A percentile compares a stretch with the other conserved stretches of the same genome.
phyloP scores from a whole-genome alignment of 1,139 yeast genomes.

The Hemisphaericaspora lyxosophila region DNA sequence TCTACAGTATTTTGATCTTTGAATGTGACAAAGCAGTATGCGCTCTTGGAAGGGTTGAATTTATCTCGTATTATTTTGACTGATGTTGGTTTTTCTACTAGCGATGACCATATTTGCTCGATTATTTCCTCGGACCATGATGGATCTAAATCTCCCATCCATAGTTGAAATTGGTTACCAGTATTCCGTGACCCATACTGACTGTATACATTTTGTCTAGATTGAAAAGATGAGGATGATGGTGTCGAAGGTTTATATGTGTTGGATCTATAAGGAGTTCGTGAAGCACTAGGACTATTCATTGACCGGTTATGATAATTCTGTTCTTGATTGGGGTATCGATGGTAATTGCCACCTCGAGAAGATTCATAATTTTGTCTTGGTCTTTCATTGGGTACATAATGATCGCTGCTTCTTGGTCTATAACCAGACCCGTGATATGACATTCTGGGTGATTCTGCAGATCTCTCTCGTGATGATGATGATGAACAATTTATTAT shows the following conservation, averaged over 20 bases:
- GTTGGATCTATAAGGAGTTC: slow-evolving; percentile 1
- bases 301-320: slow-evolving; percentile 1
- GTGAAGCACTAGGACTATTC: neutral
- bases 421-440: slow-evolving; percentile 11
- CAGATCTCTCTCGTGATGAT: too few relatives aligned
- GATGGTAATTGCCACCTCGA: slow-evolving; percentile 2
- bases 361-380: slow-evolving; percentile 3
- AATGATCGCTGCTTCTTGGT: slow-evolving; percentile 10
- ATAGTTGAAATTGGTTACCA: slow-evolving; percentile 39
- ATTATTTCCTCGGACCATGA: slow-evolving; percentile 76
- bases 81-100: slow-evolving; percentile 37
- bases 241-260: neutral
- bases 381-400: slow-evolving; percentile 2
- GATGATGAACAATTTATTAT: too few relatives aligned
- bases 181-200: slow-evolving; percentile 11
- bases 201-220: slow-evolving; percentile 16
- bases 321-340: slow-evolving; percentile 4
- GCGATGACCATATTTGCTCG: slow-evolving; percentile 59
- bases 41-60: slow-evolving; percentile 24
- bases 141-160: slow-evolving; percentile 97
- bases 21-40: slow-evolving; percentile 84
- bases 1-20: slow-evolving; percentile 63
- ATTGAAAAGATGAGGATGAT: slow-evolving; percentile 7
- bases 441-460: slow-evolving; percentile 4
- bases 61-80: slow-evolving; percentile 42